A percentile compares a stretch with the other conserved stretches of the same genome.
phyloP scores from a whole-genome alignment of 805 yeast species.

The Blastobotrys robertii region DNA sequence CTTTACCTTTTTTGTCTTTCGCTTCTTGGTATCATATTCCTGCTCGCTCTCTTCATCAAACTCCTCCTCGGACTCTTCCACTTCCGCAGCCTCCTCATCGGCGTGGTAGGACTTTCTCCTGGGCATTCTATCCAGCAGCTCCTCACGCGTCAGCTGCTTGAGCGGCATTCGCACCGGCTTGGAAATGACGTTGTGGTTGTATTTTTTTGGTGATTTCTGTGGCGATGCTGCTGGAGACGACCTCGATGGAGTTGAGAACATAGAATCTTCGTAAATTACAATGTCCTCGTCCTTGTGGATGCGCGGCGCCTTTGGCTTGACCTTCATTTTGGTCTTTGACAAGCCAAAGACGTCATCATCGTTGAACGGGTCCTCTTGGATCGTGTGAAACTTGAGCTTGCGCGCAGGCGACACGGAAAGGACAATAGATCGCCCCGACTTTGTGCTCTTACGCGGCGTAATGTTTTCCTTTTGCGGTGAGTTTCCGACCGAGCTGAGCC shows the following conservation, averaged over 20 bases:
- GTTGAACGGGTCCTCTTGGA: not conserved
- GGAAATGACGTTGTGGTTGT: not conserved
- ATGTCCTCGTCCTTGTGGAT: not conserved
- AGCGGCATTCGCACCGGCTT: not conserved
- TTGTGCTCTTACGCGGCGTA: too few relatives aligned
- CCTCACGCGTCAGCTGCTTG: not conserved
- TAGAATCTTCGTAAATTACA: not conserved
- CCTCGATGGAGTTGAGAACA: not conserved
- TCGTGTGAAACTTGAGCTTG: too few relatives aligned
- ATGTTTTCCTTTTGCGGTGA: too few relatives aligned
- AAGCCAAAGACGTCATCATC: not conserved
- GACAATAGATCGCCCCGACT: too few relatives aligned
- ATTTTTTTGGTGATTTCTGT: not conserved
- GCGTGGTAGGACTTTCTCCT: not conserved
- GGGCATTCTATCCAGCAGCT: not conserved
- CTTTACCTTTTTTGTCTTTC: not conserved
- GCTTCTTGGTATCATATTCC: not conserved
- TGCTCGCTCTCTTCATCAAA: not conserved
- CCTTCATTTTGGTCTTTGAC: not conserved
- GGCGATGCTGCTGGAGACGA: not conserved
- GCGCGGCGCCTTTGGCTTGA: not conserved
- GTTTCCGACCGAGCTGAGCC: too few relatives aligned
- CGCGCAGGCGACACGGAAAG: too few relatives aligned
- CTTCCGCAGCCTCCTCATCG: not conserved
- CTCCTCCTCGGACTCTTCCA: not conserved